Conservation (phyloP, 1,284 basidiomycete genomes). For the Fomes fomentarius region DNA sequence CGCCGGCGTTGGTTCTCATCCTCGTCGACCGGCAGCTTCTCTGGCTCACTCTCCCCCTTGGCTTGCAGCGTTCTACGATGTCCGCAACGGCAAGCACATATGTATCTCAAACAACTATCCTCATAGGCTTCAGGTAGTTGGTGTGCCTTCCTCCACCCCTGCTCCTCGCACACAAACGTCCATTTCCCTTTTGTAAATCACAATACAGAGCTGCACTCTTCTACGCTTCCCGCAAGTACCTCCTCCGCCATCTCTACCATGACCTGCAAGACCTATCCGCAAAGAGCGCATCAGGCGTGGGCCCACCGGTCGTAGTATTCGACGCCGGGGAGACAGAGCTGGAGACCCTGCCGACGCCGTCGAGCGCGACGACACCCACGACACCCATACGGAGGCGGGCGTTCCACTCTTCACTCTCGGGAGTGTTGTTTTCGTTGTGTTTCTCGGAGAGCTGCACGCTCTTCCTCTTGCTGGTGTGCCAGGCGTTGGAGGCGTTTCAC, state of each 20-base stretch:
- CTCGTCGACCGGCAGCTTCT: no score
- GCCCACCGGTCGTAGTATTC: conserved; percentile 21
- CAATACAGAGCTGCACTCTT: conserved; percentile 41
- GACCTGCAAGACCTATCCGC: conserved; percentile 49
- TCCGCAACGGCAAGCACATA: background rate
- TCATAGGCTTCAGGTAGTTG: background rate
- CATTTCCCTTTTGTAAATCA: background rate
- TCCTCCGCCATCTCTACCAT: conserved; percentile 57
- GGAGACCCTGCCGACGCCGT: conserved; percentile 46
- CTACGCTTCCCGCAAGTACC: conserved; percentile 55
- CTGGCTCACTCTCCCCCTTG: no score
- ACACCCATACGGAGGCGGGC: conserved; percentile 31
- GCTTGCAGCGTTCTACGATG: no score
- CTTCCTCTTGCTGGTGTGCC: conserved; percentile 68
- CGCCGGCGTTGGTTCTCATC: no score
- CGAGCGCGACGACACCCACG: conserved; percentile 35
- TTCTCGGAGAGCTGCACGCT: conserved; percentile 72
- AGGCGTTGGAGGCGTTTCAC: conserved; percentile 56
- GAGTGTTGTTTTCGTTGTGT: conserved; percentile 61
- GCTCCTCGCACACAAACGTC: background rate
- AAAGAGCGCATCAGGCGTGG: conserved; percentile 28
- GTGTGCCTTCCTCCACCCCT: no score
- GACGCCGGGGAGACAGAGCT: conserved; percentile 39
- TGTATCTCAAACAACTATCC: background rate
- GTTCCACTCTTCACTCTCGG: conserved; percentile 57